phyloP scores from a whole-genome alignment of 1,284 basidiomycete genomes.

The Naganishia cerealis region DNA sequence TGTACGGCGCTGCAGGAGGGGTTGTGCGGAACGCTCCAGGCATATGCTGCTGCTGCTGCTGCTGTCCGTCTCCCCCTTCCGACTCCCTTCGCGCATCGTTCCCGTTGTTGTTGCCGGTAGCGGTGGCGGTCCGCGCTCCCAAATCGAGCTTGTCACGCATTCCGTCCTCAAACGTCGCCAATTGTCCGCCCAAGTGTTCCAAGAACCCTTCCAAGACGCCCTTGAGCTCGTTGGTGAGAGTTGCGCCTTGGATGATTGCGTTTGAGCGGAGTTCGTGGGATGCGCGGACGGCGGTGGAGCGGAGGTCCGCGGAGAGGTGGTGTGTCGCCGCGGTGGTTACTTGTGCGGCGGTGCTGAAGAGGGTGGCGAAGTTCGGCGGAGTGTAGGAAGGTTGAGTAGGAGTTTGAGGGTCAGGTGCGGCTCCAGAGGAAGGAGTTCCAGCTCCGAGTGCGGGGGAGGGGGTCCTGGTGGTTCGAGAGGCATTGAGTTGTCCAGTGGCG shows the following conservation, averaged over 20 bases:
- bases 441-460: neutral
- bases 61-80: slow-evolving; percentile 1
- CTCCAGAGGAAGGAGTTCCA: slow-evolving; percentile 1
- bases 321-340: slow-evolving; percentile 13
- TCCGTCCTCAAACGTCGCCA: slow-evolving; percentile 40
- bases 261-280: slow-evolving; percentile 46
- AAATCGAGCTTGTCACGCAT: slow-evolving; percentile 31
- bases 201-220: slow-evolving; percentile 51
- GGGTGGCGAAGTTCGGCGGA: neutral
- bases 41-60: slow-evolving; percentile 16
- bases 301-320: slow-evolving; percentile 48
- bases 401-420: neutral
- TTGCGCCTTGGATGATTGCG: slow-evolving; percentile 42
- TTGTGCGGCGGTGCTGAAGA: slow-evolving; percentile 18
- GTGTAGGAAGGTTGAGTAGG: neutral
- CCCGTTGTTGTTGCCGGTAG: neutral
- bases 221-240: slow-evolving; percentile 47
- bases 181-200: slow-evolving; percentile 50
- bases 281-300: slow-evolving; percentile 48
- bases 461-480: neutral
- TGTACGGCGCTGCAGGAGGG: neutral
- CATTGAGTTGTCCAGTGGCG: slow-evolving; percentile 11
- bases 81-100: slow-evolving; percentile 8
- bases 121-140: slow-evolving; percentile 27
- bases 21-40: slow-evolving; percentile 24